phyloP scores from a whole-genome alignment of 345 rosid species.

The Arabis alpina region DNA sequence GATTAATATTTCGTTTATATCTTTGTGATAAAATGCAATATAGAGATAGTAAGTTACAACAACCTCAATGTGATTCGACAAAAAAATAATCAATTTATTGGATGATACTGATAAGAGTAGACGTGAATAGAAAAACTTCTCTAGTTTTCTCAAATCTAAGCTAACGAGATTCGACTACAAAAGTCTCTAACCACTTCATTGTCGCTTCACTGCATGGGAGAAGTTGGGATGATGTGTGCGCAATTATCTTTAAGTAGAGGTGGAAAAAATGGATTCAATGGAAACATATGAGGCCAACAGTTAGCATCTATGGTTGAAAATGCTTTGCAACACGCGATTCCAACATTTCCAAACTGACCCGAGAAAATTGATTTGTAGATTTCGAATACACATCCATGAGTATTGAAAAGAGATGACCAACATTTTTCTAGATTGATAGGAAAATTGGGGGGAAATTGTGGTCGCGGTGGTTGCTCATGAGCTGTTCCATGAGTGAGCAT shows the following conservation, averaged over 20 bases:
- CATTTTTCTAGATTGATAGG: slow-evolving; percentile 20
- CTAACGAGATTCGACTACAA: neutral
- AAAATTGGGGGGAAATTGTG: neutral
- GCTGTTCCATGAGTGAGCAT: slow-evolving; percentile 12
- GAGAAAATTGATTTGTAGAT: slow-evolving; percentile 26
- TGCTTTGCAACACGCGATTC: slow-evolving; percentile 36
- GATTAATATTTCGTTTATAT: no score
- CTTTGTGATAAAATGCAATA: no score
- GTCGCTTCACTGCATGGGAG: slow-evolving; percentile 6
- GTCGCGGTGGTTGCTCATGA: slow-evolving; percentile 14
- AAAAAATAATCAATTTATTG: neutral
- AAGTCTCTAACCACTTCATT: neutral
- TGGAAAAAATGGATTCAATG: slow-evolving; percentile 24
- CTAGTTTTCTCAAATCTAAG: neutral
- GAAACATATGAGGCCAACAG: slow-evolving; percentile 37
- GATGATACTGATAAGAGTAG: neutral
- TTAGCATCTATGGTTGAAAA: slow-evolving; percentile 17
- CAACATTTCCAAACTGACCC: slow-evolving; percentile 23
- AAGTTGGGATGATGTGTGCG: neutral
- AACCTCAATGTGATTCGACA: neutral
- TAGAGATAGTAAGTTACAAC: neutral
- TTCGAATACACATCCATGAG: slow-evolving; percentile 26
- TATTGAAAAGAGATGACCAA: slow-evolving; percentile 37
- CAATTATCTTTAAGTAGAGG: slow-evolving; percentile 28
- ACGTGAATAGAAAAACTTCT: neutral